Percentiles rank a stretch among this genome's conserved stretches.
These are phyloP conservation scores for Drechslerella stenobrocha DNA, from an alignment of 2,329 filamentous ascomycete species.

Conservation along the genomic window DNA sequence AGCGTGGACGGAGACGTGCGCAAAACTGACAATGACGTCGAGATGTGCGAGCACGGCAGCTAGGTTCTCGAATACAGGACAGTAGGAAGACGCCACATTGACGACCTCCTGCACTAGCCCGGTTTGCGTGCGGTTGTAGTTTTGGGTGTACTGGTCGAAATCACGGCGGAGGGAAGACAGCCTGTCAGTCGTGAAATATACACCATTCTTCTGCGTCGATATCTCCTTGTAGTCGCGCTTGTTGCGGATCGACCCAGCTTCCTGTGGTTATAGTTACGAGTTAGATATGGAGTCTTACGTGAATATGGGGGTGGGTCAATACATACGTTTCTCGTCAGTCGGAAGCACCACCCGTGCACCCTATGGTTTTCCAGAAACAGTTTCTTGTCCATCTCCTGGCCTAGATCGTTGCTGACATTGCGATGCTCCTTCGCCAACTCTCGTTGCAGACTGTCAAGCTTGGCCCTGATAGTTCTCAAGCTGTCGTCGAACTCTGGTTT, in stretches of 20 bases:
- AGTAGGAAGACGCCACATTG: slow-evolving; percentile 88
- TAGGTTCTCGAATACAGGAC: slow-evolving; percentile 84
- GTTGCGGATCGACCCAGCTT: slow-evolving; percentile 90
- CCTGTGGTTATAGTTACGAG: slow-evolving; percentile 55
- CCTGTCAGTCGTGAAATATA: slow-evolving; percentile 89
- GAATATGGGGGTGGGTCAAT: background rate
- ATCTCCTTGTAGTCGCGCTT: slow-evolving; percentile 89
- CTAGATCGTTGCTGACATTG: slow-evolving; percentile 75
- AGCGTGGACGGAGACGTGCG: slow-evolving; percentile 89
- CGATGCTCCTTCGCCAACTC: slow-evolving; percentile 83
- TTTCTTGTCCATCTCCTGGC: slow-evolving; percentile 96
- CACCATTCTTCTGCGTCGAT: slow-evolving; percentile 97
- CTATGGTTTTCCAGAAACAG: slow-evolving; percentile 96
- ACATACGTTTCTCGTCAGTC: slow-evolving; percentile 71
- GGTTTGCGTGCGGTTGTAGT: slow-evolving; percentile 91
- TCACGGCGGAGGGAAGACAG: slow-evolving; percentile 81
- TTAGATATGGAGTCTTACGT: background rate
- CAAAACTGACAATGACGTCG: slow-evolving; percentile 91
- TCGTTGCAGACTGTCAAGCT: slow-evolving; percentile 78
- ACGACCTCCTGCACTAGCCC: slow-evolving; percentile 92
- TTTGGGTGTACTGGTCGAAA: slow-evolving; percentile 89
- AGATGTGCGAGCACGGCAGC: slow-evolving; percentile 87
- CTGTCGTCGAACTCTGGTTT: slow-evolving; percentile 96
- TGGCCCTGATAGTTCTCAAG: slow-evolving; percentile 82
- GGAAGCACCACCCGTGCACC: slow-evolving; percentile 94